Evolutionary conservation across 768 basidiomycete genomes (phyloP), one percentile per base, ranked within the genome.

Genomic region (Mycena sanguinolenta): DNA sequence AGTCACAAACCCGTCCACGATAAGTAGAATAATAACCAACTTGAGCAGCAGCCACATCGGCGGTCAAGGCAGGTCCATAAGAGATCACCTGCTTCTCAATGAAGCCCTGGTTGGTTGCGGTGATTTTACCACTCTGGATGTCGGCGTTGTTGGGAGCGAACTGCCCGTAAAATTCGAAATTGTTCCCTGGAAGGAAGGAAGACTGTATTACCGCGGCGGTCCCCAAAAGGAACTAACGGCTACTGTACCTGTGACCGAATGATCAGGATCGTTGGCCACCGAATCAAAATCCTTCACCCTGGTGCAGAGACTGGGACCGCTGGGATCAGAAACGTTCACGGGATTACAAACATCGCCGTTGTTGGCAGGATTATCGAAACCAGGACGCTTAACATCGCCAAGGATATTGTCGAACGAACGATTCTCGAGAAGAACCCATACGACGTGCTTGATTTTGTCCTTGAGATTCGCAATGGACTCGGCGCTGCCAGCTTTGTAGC

Each of bases 371-470:
- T 79, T 74, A 59, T 76, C 75, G 13, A 75, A 42, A 23, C 70
- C 70, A 21, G 65, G 64, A 58, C 72, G 74, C 1, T 62, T 59
- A 19, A 79, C 54, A 25, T 70, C 76, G 19, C 79, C 79, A 30
- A 79, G 73, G 63, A 79, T 75, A 55, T 76, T 78, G 65, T 79
- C 79, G 63, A 79, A 79, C 1, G 79, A 79, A 9, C 77, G 75
- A 58, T 79, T 79, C 65, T 79, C 79, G 55, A 76, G 71, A 2
- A 79, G 53, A 30, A 79, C 36, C 65, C 74, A 74, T 39, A 79
- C 76, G 50, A 79, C 77, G 54, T 75, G 73, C 59, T 73, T 73
- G 63, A 76, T 76, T 57, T 75, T 75, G 58, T 71, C 69, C 34
- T 75, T 75, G 9, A 75, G 30, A 52, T 75, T 75, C 38, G 69